phyloP scores from a whole-genome alignment of 495 filamentous ascomycete genomes.

The Tetracladium setigerum region DNA sequence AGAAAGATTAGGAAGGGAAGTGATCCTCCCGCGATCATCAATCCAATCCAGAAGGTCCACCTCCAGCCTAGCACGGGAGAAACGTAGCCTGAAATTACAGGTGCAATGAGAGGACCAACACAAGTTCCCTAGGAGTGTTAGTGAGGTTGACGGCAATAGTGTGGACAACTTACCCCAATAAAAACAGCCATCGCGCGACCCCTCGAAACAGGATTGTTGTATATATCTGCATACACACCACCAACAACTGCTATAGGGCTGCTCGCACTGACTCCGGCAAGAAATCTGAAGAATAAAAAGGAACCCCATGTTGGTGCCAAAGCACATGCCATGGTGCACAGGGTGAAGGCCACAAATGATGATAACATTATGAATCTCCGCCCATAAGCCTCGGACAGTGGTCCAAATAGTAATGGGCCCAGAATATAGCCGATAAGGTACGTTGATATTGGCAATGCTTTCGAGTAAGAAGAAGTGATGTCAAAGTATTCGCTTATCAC shows the following conservation, averaged over 20 bases:
- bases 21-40: constrained; percentile 47
- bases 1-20: constrained; percentile 42
- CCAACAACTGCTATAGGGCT: constrained; percentile 64
- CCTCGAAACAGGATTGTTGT: constrained; percentile 46
- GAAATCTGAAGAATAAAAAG: constrained; percentile 59
- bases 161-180: constrained; percentile 49
- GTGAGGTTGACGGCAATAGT: neutral
- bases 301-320: constrained; percentile 59
- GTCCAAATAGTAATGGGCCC: constrained; percentile 55
- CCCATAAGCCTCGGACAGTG: constrained; percentile 64
- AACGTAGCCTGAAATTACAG: constrained; percentile 59
- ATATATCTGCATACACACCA: constrained; percentile 69
- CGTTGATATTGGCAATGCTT: constrained; percentile 69
- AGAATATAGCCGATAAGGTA: constrained; percentile 66
- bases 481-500: constrained; percentile 39
- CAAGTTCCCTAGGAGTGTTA: constrained; percentile 44
- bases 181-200: constrained; percentile 67
- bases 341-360: constrained; percentile 54
- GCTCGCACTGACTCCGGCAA: constrained; percentile 57
- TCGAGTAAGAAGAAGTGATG: constrained; percentile 43
- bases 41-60: constrained; percentile 56
- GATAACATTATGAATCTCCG: constrained; percentile 52
- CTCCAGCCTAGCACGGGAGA: constrained; percentile 52
- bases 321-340: constrained; percentile 63
- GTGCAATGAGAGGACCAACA: constrained; percentile 59